Conservation (phyloP, 2,329 filamentous ascomycete species). For the Stagonosporopsis rhizophila region DNA sequence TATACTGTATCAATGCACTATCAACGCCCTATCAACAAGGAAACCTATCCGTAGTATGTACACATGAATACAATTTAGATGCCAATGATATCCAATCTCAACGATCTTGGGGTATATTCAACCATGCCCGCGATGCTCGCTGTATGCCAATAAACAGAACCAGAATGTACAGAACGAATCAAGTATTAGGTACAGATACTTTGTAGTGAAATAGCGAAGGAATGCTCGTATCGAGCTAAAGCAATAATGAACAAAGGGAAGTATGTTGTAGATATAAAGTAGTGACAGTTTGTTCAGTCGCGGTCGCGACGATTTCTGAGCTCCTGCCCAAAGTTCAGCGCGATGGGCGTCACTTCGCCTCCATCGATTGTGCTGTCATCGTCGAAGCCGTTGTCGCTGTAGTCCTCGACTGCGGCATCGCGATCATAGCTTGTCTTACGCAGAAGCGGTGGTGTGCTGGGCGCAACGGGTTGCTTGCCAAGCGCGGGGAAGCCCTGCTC, state of each 20-base stretch:
- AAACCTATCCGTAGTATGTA: conserved; percentile 6
- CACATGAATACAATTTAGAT: conserved; percentile 21
- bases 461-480: conserved; percentile 34
- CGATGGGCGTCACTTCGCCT: conserved; percentile 44
- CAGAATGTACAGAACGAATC: conserved; percentile 10
- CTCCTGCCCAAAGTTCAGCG: conserved; percentile 43
- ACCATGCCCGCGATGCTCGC: conserved; percentile 24
- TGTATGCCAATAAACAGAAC: conserved; percentile 14
- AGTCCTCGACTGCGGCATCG: conserved; percentile 62
- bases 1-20: background rate
- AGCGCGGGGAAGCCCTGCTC: conserved; percentile 43
- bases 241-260: conserved; percentile 17
- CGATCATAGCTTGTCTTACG: conserved; percentile 64
- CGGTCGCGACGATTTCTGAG: conserved; percentile 21
- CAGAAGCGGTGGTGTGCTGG: conserved; percentile 62
- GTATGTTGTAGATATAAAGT: background rate
- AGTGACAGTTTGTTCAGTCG: conserved; percentile 1
- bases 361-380: conserved; percentile 58
- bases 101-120: conserved; percentile 36
- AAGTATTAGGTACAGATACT: conserved; percentile 27
- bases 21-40: background rate
- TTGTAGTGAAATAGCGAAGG: conserved; percentile 7
- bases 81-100: conserved; percentile 21
- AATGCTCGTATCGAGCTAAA: conserved; percentile 16
- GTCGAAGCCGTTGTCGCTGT: conserved; percentile 57